Conservation (phyloP, 164 flowering plant genomes). For the Piper betle region DNA sequence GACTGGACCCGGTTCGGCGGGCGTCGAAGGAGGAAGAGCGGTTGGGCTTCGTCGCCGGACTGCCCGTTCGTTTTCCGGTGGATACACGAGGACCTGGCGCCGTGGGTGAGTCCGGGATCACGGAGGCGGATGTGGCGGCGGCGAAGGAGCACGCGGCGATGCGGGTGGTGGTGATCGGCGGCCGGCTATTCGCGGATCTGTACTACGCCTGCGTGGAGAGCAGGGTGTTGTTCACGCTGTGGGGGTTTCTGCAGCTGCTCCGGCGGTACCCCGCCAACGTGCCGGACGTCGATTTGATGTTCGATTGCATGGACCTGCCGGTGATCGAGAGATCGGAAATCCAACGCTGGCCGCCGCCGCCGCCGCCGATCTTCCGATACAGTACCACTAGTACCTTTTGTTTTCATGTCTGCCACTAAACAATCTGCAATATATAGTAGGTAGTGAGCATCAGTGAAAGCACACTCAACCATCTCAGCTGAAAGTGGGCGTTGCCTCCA, state of each 20-base stretch:
- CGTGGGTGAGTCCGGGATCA: constrained; percentile 49
- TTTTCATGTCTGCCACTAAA: constrained; percentile 48
- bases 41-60: no score
- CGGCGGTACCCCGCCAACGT: constrained; percentile 64
- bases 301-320: constrained; percentile 92
- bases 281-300: constrained; percentile 90
- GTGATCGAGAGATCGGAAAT: constrained; percentile 17
- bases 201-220: constrained; percentile 79
- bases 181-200: constrained; percentile 52
- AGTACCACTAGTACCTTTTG: constrained; percentile 43
- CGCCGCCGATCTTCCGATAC: constrained; percentile 77
- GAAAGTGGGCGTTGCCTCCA: constrained; percentile 94
- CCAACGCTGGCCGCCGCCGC: constrained; percentile 18
- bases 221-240: constrained; percentile 66
- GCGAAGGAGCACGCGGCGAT: constrained; percentile 56
- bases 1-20: no score
- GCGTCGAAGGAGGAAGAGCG: no score
- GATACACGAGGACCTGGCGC: constrained; percentile 58
- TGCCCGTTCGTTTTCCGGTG: constrained; percentile 60
- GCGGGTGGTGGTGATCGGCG: constrained; percentile 49
- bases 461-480: constrained; percentile 78
- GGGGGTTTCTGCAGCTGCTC: constrained; percentile 78
- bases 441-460: constrained; percentile 84
- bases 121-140: constrained; percentile 27
- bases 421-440: constrained; percentile 67